These are phyloP conservation scores for Tuber brumale DNA, from an alignment of 495 filamentous ascomycete species.

Conservation along the genomic window DNA sequence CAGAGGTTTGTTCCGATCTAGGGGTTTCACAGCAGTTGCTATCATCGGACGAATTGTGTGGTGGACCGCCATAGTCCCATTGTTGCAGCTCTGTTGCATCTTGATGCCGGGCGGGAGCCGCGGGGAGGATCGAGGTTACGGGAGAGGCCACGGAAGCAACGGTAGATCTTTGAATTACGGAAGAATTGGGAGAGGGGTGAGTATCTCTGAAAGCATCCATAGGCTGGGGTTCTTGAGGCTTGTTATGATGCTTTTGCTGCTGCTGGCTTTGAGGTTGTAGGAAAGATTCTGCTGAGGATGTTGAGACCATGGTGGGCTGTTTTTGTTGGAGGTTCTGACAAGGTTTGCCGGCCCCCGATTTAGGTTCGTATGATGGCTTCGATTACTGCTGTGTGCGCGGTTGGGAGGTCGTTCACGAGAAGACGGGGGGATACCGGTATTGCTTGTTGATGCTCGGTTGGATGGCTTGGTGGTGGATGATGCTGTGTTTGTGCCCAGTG, in stretches of 20 bases:
- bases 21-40: background rate
- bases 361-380: background rate
- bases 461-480: background rate
- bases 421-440: background rate
- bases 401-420: background rate
- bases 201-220: background rate
- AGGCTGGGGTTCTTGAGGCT: background rate
- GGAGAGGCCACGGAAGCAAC: background rate
- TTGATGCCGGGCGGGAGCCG: background rate
- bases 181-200: background rate
- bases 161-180: background rate
- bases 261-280: background rate
- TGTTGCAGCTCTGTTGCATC: background rate
- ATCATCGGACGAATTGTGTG: background rate
- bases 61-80: background rate
- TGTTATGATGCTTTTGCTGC: background rate
- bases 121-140: background rate
- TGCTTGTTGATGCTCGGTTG: background rate
- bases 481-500: background rate
- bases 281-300: background rate
- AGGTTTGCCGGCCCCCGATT: background rate
- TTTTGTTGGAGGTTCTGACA: background rate
- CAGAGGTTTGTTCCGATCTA: background rate
- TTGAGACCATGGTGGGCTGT: background rate
- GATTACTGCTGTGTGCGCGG: background rate